Conservation (phyloP, 805 yeast species). For the Metschnikowia matae region DNA sequence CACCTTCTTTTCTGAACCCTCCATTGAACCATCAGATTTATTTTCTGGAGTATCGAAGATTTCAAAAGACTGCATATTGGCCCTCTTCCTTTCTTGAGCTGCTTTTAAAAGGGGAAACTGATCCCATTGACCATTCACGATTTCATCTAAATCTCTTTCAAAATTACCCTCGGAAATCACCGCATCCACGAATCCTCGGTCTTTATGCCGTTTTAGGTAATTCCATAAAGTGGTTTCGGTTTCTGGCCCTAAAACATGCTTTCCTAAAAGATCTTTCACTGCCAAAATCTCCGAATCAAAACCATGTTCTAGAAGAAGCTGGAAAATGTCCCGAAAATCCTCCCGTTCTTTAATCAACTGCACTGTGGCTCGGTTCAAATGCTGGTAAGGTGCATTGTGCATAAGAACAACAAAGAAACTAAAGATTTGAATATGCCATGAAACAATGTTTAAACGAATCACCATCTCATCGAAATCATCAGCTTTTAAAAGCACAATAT, state of each 20-base stretch:
- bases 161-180: slow-evolving; percentile 14
- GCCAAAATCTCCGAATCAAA: slow-evolving; percentile 25
- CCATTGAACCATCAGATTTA: too few species aligned
- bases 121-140: slow-evolving; percentile 19
- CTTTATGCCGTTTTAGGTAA: slow-evolving; percentile 15
- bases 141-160: slow-evolving; percentile 15
- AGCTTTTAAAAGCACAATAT: slow-evolving; percentile 25
- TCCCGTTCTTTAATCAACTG: slow-evolving; percentile 18
- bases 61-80: neutral
- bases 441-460: slow-evolving; percentile 17
- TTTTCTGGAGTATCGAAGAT: neutral
- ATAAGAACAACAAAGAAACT: slow-evolving; percentile 30
- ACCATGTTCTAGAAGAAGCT: slow-evolving; percentile 23
- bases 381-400: slow-evolving; percentile 33
- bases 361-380: slow-evolving; percentile 24
- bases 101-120: slow-evolving; percentile 15
- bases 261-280: slow-evolving; percentile 10
- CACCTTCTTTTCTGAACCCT: too few species aligned
- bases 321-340: slow-evolving; percentile 18
- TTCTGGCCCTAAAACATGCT: slow-evolving; percentile 3
- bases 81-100: neutral
- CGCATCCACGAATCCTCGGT: slow-evolving; percentile 19
- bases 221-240: slow-evolving; percentile 20
- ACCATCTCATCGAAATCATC: slow-evolving; percentile 25
- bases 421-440: slow-evolving; percentile 31